Evolutionary conservation across 2,329 filamentous ascomycete genomes (phyloP), one percentile per base, ranked within the genome.

Genomic region (Aspergillus ibericus): DNA sequence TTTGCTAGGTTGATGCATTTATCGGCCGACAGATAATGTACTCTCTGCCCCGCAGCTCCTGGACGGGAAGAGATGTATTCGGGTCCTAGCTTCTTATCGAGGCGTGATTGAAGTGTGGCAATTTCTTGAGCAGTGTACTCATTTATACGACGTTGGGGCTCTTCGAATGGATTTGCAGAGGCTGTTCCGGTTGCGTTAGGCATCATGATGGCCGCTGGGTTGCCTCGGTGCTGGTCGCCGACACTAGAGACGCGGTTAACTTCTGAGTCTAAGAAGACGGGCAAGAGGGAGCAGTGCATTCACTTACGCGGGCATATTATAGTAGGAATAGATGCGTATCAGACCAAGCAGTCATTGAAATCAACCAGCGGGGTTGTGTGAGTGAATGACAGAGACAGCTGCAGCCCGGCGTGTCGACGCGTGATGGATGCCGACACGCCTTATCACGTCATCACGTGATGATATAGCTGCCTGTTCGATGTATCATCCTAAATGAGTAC

Each of bases 1-100:
- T 97, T 97, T 55, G 93, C 93, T 53, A 97, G 88, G 58, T 91
- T 90, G 73, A 99, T 99, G 71, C 90, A 93, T 79, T 99, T 99
- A 72, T 98, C 93, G 1, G 92, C 93, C n/a, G 92, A 87, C 53
- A 99, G 83, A 76, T 99, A 99, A 73, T 96, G 92, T 16, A 99
- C 90, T 72, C 90, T 93, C 63, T 88, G 85, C 51, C 93, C 93
- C 9, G 88, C 89, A 12, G 92, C 89, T 2, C 95, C 95, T 13
- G 89, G 82, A 69, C 95, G 85, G 42, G 91, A 86, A 2, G 93
- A 98, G 59, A 99, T 91, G 74, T 96, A 99, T 77, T 99, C 96
- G 0, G 95, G 95, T 0, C 95, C 95, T 10, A 99, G 85, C 72
- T 97, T 93, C 72, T 93, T 96, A 72, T 98, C 91, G 29, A 99